Base-by-base conservation (phyloP, 139 green algal genomes). In the Volvox reticuliferus region DNA sequence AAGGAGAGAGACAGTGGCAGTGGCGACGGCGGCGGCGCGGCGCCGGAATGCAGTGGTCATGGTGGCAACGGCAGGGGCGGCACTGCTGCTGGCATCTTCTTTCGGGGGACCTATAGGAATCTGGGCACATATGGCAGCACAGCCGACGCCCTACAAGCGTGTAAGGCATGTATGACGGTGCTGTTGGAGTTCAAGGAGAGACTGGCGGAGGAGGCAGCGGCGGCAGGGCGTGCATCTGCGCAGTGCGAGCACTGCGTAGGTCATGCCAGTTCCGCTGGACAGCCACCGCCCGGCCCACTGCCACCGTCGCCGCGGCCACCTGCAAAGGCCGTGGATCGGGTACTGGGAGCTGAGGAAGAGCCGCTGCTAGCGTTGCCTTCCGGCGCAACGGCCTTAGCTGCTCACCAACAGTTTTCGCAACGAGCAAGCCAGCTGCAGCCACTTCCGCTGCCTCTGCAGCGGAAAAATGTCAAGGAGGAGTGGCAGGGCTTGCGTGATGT, bases 111-210 rank as follows among this genome's bases (percentile, higher is more conserved):
- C 36, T 86, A 44, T 44, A 55, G 79, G 26, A 18, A 71, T 30
- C 79, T 86, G 0, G 79, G 79, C 79, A 50, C 28, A 16, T 86
- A 86, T 44, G 73, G 26, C 26, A 73, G 32, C 12, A 44, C 55
- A 9, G 50, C 13, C 12, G 79, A 86, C 50, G 50, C 79, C 26
- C 55, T 86, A n/a, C 50, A 71, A 44, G 79, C 79, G 0, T 86
- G 79, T 44, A 55, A 86, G 79, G 79, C 50, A 16, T 71, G 50
- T 28, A 71, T 86, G 79, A 65, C 79, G 9, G 20, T 86, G 79
- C 22, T 86, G 12, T 32, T 86, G 28, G 55, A 86, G 19, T 73
- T 73, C 16, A 86, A 86, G 28, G 79, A 86, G 79, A 16, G 12
- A 44, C 16, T 86, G 50, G 50, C 28, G 50, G 28, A 28, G 13